Conservation (phyloP, 202 grass and related monocot species). For the Cymbopogon flexuosus region DNA sequence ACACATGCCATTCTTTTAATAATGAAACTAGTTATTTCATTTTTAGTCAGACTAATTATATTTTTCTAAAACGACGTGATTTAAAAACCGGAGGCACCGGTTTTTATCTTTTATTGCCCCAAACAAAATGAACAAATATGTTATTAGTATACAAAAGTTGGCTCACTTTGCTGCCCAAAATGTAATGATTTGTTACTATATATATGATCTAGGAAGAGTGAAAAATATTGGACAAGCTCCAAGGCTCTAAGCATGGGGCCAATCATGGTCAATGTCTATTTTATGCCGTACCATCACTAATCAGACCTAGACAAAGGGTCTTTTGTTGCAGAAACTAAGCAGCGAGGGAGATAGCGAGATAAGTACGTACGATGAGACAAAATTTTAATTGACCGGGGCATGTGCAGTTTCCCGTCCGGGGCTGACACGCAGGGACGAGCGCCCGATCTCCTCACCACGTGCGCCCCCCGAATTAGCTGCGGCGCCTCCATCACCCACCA, state of each 20-base stretch:
- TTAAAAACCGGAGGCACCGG: not conserved
- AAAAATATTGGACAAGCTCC: not conserved
- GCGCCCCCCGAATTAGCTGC: slow-evolving; percentile 1
- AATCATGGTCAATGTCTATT: not conserved
- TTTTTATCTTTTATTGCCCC: not conserved
- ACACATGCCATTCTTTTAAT: not conserved
- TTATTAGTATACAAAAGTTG: not conserved
- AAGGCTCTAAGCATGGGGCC: not conserved
- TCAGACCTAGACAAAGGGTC: not conserved
- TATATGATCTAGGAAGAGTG: not conserved
- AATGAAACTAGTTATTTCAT: too few relatives aligned
- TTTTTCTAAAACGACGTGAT: not conserved
- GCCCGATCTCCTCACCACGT: slow-evolving; percentile 19
- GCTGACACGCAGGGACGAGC: slow-evolving; percentile 17
- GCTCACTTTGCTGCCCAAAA: not conserved
- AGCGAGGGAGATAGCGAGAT: too few relatives aligned
- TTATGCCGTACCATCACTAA: not conserved
- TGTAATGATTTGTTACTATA: not conserved
- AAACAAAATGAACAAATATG: not conserved
- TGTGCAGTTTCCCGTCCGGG: slow-evolving; percentile 16
- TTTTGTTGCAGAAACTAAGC: not conserved
- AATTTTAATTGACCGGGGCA: not conserved
- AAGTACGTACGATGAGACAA: slow-evolving; percentile 4
- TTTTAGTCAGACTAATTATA: too few relatives aligned
- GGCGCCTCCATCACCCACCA: not conserved